phyloP scores from a whole-genome alignment of 352 stramenopile genomes.

The Pythium angustatum region DNA sequence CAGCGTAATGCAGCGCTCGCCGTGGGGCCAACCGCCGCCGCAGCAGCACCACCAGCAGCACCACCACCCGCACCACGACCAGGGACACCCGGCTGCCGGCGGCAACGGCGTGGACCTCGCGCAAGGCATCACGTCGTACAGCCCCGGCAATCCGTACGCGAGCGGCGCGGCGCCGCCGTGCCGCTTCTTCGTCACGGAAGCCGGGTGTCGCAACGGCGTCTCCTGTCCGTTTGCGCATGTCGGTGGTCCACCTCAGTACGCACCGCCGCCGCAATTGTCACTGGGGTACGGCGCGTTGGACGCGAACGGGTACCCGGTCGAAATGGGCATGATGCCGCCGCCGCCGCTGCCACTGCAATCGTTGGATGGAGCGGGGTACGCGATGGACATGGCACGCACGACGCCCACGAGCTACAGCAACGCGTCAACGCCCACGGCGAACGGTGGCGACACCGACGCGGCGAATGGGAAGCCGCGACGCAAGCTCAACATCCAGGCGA shows the following conservation, averaged over 20 bases:
- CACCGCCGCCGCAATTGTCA: conserved; percentile 16
- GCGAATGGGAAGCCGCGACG: conserved; percentile 26
- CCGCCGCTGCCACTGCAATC: conserved; percentile 31
- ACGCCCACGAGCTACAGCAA: conserved; percentile 23
- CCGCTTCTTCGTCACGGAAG: conserved; percentile 54
- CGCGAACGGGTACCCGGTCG: conserved; percentile 3
- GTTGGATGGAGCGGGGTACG: neutral
- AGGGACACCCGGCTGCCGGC: neutral
- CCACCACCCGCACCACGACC: too few relatives aligned
- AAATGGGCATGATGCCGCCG: conserved; percentile 28
- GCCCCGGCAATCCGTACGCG: conserved; percentile 43
- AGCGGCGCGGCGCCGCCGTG: conserved; percentile 37
- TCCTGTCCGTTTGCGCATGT: conserved; percentile 61
- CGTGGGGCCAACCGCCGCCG: neutral
- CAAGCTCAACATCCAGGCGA: conserved; percentile 66
- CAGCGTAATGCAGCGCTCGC: neutral
- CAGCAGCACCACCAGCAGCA: neutral
- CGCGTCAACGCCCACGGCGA: conserved; percentile 13
- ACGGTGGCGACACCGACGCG: conserved; percentile 7
- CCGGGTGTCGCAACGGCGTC: conserved; percentile 66
- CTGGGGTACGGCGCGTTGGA: conserved; percentile 13
- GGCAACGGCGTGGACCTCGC: conserved; percentile 5
- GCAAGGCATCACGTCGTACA: conserved; percentile 27
- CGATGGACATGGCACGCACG: conserved; percentile 18
- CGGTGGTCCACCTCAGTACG: conserved; percentile 15